Percentiles rank a stretch among this genome's conserved stretches.
Conservation (phyloP, 129 eudicot genomes). For the Chrysanthemum lavandulifolium region DNA sequence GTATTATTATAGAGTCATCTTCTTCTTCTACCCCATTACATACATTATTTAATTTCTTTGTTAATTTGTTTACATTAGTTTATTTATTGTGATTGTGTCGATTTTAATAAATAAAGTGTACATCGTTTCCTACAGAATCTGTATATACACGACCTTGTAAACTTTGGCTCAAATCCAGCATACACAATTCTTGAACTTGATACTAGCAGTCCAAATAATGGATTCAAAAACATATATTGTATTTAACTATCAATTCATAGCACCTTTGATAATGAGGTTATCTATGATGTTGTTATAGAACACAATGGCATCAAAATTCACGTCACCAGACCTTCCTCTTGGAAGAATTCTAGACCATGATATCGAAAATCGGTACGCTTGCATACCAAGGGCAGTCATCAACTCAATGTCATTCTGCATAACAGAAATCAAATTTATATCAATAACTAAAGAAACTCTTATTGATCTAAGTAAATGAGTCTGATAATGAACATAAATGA, state of each 20-base stretch:
- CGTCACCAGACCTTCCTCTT: conserved; percentile 66
- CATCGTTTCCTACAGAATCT: no score
- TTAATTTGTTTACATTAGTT: no score
- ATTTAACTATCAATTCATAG: not conserved
- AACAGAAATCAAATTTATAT: not conserved
- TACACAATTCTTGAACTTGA: not conserved
- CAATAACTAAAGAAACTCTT: not conserved
- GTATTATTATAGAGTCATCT: no score
- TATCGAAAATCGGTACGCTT: conserved; percentile 73
- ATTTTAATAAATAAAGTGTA: no score
- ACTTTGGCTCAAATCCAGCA: no score
- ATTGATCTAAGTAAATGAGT: not conserved
- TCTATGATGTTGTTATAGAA: conserved; percentile 64
- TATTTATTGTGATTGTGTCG: no score
- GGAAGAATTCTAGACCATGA: conserved; percentile 91
- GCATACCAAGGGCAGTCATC: conserved; percentile 59
- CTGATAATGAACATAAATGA: not conserved
- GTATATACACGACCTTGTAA: no score
- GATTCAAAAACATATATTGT: no score
- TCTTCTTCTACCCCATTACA: no score
- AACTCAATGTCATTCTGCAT: conserved; percentile 74
- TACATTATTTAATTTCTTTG: no score
- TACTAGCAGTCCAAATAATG: not conserved
- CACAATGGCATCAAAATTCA: conserved; percentile 49
- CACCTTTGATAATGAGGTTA: conserved; percentile 59